Base-by-base conservation (phyloP, 768 basidiomycete genomes). In the Heimioporus sp. region DNA sequence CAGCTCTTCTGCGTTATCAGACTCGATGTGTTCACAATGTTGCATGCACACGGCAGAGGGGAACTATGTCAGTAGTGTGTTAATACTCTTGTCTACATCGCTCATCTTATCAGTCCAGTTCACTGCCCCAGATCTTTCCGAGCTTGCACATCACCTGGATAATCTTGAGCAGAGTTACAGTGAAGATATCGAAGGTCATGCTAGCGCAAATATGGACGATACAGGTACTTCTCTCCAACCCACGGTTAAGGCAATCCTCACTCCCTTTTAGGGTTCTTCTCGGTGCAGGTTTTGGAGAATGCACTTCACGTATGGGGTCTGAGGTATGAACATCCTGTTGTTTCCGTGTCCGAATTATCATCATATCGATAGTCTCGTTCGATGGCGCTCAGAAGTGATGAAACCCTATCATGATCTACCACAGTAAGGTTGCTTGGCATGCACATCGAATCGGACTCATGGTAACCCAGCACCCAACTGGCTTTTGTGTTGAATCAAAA, bases 201-300 rank as follows among this genome's bases (percentile, higher is more conserved):
- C 71, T 38, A 86, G 87, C 70, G 75, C 79, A 53, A 97, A 97
- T 64, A 91, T 94, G 88, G 93, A 97, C 59, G 93, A 95, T 66
- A 92, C 91, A 24, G 93, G 92, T 83, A 54, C 32, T 61, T 49
- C 10, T 44, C 10, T 11, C 7, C 35, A 15, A 11, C 43, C 4
- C 9, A 10, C 20, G n/a, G 8, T 11, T 5, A 10, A 31, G n/a
- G 12, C 13, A 20, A 15, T 3, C 5, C 28, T 54, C 21, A 59
- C 30, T 2, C 11, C 47, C 43, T 46, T 36, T 13, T 57, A 92
- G 90, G 91, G 2, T 97, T 92, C 68, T 97, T 97, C 71, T 95
- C 93, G 2, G 79, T 96, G 1, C 92, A 93, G 56, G 94, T 96
- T 2, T 67, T 96, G 16, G 90, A 93, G 59, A 80, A 85, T 49